phyloP scores from a whole-genome alignment of 352 stramenopile genomes.

The Phytophthora constricta region DNA sequence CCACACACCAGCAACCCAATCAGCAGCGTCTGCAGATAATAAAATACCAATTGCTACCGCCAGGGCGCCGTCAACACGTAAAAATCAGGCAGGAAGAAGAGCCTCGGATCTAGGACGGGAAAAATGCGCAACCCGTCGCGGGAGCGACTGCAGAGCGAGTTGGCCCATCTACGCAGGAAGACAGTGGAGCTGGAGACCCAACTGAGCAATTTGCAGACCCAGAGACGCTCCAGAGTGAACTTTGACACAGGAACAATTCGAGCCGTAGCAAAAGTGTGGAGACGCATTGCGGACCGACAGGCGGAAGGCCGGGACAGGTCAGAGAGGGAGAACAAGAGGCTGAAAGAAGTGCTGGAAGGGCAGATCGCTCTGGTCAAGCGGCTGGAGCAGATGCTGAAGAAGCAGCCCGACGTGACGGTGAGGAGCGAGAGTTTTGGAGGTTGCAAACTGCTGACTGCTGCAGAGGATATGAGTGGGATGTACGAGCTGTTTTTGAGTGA shows the following conservation, averaged over 20 bases:
- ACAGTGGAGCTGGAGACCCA: conserved; percentile 54
- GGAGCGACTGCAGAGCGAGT: conserved; percentile 56
- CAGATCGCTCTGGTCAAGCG: conserved; percentile 58
- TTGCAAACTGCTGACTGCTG: conserved; percentile 24
- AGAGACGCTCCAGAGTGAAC: neutral
- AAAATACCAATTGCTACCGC: neutral
- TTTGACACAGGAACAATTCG: conserved; percentile 10
- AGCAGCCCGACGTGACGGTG: conserved; percentile 51
- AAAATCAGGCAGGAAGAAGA: conserved; percentile 30
- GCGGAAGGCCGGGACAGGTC: conserved; percentile 34
- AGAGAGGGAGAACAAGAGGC: conserved; percentile 53
- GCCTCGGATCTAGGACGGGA: conserved; percentile 11
- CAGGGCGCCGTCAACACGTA: conserved; percentile 5
- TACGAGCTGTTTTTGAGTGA: conserved; percentile 48
- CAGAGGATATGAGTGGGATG: conserved; percentile 29
- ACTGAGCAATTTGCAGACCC: conserved; percentile 35
- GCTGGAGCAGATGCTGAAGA: conserved; percentile 59
- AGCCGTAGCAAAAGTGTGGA: conserved; percentile 45
- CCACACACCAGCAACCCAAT: conserved; percentile 5
- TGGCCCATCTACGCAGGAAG: conserved; percentile 47
- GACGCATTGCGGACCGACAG: conserved; percentile 57
- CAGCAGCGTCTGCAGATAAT: neutral
- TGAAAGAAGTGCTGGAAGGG: conserved; percentile 46
- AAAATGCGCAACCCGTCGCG: conserved; percentile 55
- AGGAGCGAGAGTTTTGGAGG: conserved; percentile 16